These are phyloP conservation scores for Epichloe gansuensis DNA, from an alignment of 2,329 filamentous ascomycete species.

Conservation along the genomic window DNA sequence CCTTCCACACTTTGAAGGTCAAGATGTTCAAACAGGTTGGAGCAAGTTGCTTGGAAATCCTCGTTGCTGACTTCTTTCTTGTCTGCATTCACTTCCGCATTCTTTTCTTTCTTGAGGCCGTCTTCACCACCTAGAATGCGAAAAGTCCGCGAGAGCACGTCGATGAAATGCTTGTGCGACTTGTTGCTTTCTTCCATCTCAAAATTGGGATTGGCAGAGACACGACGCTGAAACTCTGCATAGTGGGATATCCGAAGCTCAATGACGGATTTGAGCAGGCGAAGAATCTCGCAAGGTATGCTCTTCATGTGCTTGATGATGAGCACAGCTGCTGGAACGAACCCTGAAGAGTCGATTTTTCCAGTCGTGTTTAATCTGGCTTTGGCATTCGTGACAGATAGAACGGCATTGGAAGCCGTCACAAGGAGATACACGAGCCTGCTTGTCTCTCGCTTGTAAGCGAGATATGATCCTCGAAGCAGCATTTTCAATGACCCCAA, in stretches of 20 bases:
- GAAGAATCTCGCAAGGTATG: constrained; percentile 22
- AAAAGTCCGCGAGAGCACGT: constrained; percentile 26
- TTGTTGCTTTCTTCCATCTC: constrained; percentile 26
- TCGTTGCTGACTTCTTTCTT: not conserved
- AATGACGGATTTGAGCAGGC: constrained; percentile 27
- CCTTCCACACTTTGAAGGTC: not conserved
- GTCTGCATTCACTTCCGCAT: not conserved
- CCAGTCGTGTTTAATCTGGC: constrained; percentile 24
- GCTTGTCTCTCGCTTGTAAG: constrained; percentile 28
- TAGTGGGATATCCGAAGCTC: constrained; percentile 18
- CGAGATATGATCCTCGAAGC: constrained; percentile 20
- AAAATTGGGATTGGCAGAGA: constrained; percentile 19
- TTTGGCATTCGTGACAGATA: constrained; percentile 11
- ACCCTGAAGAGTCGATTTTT: constrained; percentile 21
- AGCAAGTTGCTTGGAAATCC: not conserved
- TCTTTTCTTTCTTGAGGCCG: constrained; percentile 10
- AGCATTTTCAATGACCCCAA: constrained; percentile 22
- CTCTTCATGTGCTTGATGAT: constrained; percentile 23
- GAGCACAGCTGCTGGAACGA: constrained; percentile 27
- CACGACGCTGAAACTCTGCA: constrained; percentile 20
- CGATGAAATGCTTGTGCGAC: constrained; percentile 31
- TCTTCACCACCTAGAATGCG: constrained; percentile 20
- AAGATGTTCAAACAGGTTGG: constrained; percentile 1
- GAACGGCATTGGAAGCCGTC: constrained; percentile 24
- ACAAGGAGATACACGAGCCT: constrained; percentile 28